Percentiles rank a stretch among this genome's conserved stretches.
Evolutionary conservation across 2,329 filamentous ascomycete genomes (phyloP).

Genomic region (Colletotrichum australisinense): DNA sequence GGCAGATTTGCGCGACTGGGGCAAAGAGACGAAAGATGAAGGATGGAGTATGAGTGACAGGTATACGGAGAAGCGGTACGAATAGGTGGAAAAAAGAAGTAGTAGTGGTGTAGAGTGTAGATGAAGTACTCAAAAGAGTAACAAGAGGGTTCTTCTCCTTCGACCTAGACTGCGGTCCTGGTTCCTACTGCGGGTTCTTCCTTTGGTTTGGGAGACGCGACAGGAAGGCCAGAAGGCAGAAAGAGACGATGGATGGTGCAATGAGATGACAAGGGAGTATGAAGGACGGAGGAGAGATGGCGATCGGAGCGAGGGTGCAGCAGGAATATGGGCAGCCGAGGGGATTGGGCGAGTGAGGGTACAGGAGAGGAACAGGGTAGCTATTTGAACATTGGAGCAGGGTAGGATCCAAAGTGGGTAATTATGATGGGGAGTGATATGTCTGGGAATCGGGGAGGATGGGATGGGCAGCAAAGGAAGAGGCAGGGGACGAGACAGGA

Average conservation of each 20-base stretch:
- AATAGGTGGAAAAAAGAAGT: too few relatives aligned
- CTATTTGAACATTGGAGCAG: slow-evolving; percentile 48
- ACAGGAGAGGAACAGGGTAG: slow-evolving; percentile 42
- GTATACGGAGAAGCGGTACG: neutral
- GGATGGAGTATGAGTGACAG: neutral
- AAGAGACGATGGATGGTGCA: slow-evolving; percentile 28
- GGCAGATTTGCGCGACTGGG: neutral
- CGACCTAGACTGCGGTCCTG: neutral
- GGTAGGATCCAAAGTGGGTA: slow-evolving; percentile 50
- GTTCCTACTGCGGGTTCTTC: slow-evolving; percentile 15
- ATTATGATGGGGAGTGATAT: slow-evolving; percentile 38
- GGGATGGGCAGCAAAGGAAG: neutral
- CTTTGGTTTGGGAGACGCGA: slow-evolving; percentile 19
- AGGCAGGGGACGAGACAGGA: slow-evolving; percentile 1
- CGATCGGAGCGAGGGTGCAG: slow-evolving; percentile 41
- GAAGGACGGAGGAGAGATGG: slow-evolving; percentile 35
- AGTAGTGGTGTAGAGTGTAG: neutral
- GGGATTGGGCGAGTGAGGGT: slow-evolving; percentile 41
- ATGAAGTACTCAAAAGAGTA: neutral
- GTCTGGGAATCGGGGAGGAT: slow-evolving; percentile 31
- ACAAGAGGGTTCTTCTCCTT: neutral
- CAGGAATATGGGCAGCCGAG: slow-evolving; percentile 26
- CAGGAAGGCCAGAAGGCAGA: slow-evolving; percentile 13
- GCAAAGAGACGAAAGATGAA: neutral
- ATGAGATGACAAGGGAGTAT: slow-evolving; percentile 33